These are phyloP conservation scores for Fagopyrum esculentum DNA, from an alignment of 148 eudicot species.

Conservation along the genomic window DNA sequence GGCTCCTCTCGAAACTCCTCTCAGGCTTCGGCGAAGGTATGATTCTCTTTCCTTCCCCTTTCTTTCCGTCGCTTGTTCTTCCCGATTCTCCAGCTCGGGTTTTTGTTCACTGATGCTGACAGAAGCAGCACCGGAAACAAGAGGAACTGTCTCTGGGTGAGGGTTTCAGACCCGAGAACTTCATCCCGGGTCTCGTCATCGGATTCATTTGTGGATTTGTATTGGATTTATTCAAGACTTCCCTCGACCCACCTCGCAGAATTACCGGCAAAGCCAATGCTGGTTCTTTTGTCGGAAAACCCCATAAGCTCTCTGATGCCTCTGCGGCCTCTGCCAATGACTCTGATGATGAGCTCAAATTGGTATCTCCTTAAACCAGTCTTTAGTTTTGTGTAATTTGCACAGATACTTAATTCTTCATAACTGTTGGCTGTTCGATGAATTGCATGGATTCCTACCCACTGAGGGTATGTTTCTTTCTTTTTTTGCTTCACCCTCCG, in stretches of 20 bases:
- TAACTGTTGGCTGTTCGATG: too few species aligned
- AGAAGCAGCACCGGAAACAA: constrained; percentile 18
- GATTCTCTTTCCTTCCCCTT: neutral
- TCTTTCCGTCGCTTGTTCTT: neutral
- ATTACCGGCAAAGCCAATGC: neutral
- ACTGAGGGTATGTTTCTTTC: too few species aligned
- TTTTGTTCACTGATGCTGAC: neutral
- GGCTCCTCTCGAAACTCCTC: constrained; percentile 33
- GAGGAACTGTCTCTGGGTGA: constrained; percentile 46
- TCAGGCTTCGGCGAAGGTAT: constrained; percentile 40
- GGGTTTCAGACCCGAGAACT: constrained; percentile 83
- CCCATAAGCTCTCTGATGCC: constrained; percentile 19
- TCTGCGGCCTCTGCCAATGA: constrained; percentile 12
- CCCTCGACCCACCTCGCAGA: constrained; percentile 22
- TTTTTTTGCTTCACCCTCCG: too few species aligned
- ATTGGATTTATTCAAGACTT: constrained; percentile 57
- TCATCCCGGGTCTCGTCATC: constrained; percentile 80
- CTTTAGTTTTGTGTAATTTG: too few species aligned
- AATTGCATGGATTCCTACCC: too few species aligned
- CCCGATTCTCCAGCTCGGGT: neutral
- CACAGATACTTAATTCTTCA: too few species aligned
- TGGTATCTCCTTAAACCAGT: constrained; percentile 32
- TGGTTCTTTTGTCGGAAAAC: constrained; percentile 16
- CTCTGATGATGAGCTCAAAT: constrained; percentile 63
- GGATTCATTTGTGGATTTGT: constrained; percentile 76